Evolutionary conservation across 805 yeast species (phyloP), one percentile per base, ranked within the genome.

Genomic region (Schizosaccharomyces osmophilus): DNA sequence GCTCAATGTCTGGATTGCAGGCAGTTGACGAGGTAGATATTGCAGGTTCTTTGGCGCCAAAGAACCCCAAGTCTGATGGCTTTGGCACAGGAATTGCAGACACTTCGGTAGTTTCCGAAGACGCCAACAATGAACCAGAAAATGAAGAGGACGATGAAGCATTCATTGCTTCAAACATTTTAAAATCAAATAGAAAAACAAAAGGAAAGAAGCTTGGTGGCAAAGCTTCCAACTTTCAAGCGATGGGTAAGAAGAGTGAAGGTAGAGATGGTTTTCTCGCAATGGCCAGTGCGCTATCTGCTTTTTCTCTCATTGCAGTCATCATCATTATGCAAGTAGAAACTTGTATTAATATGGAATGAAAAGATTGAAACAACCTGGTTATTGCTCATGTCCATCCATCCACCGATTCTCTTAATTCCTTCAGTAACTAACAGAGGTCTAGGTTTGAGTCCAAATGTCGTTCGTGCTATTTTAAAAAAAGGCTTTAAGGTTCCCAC

Each of bases 401-500:
- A 36, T 36, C 13, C 8, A 36, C 41, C 17, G 15, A 36, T 36
- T 36, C 13, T 36, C 41, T 36, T 36, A 4, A 11, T 11, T 11
- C 15, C 15, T 36, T 36, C 41, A 36, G 41, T 36, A 11, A 36
- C 57, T 51, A 51, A 51, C 57, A 9, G 11, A 51, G 11, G 24
- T 41, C 1, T 57, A 57, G 60, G 97, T 0, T 77, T 93, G 59
- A 84, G 95, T 17, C 84, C 83, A 68, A 74, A 78, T 61, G 71
- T 89, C 5, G 69, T 88, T 63, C 72, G 76, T 26, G 90, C 87
- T 67, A 83, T 93, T 62, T 69, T 79, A 62, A 82, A 81, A 64
- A 89, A 87, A 69, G 99, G 99, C 0, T 93, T 82, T 74, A 84
- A 81, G 66, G 93, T 85, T 66, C 99, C 99, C 15, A 93, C 99